Percentiles rank a stretch among this genome's conserved stretches.
phyloP scores from a whole-genome alignment of 2,329 filamentous ascomycete genomes.

The Hymenoscyphus linearis region DNA sequence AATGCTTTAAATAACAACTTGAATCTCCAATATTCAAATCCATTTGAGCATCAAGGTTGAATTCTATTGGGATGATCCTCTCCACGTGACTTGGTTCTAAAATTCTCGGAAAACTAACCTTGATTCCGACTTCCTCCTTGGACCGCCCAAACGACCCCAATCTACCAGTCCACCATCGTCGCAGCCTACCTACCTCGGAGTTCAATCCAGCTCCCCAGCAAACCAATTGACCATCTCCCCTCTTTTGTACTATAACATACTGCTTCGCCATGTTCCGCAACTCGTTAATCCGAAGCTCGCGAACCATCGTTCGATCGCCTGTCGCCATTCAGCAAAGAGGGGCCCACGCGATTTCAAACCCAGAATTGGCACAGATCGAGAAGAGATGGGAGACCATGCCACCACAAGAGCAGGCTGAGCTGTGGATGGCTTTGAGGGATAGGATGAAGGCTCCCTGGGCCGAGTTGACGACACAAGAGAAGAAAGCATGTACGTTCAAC shows the following conservation, averaged over 20 bases:
- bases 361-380: constrained; percentile 95
- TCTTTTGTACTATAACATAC: constrained; percentile 4
- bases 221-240: constrained; percentile 7
- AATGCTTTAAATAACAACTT: too few species aligned
- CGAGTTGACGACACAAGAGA: constrained; percentile 91
- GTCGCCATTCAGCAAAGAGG: constrained; percentile 15
- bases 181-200: constrained; percentile 3
- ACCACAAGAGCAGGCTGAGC: constrained; percentile 96
- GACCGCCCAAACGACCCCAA: neutral
- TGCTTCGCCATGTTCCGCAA: constrained; percentile 17
- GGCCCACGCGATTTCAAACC: constrained; percentile 94
- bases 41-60: too few species aligned
- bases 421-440: constrained; percentile 98
- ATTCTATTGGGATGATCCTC: neutral
- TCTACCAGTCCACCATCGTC: neutral
- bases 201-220: constrained; percentile 8
- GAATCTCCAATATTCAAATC: too few species aligned
- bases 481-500: constrained; percentile 83
- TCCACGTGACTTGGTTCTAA: neutral
- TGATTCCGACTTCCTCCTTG: neutral
- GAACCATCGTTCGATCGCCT: constrained; percentile 37
- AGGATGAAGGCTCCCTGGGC: constrained; percentile 98
- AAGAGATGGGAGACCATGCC: constrained; percentile 99
- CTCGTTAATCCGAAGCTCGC: constrained; percentile 11
- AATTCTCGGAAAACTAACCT: neutral